Evolutionary conservation across 2,329 filamentous ascomycete genomes (phyloP).

Genomic region (Aspergillus uvarum): DNA sequence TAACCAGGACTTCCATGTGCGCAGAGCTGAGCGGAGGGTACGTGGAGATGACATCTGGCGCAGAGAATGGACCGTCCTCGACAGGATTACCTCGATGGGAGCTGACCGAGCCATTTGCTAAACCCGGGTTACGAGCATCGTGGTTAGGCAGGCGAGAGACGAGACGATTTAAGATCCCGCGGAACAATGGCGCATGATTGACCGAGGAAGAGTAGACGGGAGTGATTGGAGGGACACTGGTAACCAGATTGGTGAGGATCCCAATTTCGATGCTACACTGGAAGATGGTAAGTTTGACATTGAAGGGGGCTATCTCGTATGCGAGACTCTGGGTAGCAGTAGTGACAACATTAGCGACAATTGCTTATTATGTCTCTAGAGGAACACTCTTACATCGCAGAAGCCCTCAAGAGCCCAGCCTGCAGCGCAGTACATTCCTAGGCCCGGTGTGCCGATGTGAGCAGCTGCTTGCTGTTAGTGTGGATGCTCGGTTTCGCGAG

Average conservation of each 20-base stretch:
- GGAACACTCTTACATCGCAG: slow-evolving; percentile 64
- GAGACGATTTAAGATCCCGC: slow-evolving; percentile 78
- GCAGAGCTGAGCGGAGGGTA: slow-evolving; percentile 71
- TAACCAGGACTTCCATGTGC: slow-evolving; percentile 71
- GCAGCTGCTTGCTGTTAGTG: slow-evolving; percentile 54
- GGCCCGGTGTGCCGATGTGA: slow-evolving; percentile 86
- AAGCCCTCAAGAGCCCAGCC: slow-evolving; percentile 96
- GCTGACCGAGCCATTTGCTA: slow-evolving; percentile 15
- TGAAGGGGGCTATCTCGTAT: slow-evolving; percentile 95
- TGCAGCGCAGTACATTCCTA: slow-evolving; percentile 86
- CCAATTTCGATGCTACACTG: slow-evolving; percentile 93
- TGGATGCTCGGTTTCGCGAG: too few relatives aligned
- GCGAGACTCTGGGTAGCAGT: slow-evolving; percentile 63
- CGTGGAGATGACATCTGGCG: slow-evolving; percentile 58
- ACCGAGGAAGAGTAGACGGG: slow-evolving; percentile 65
- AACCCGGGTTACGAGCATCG: slow-evolving; percentile 9
- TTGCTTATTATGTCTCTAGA: not conserved
- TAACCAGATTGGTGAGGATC: slow-evolving; percentile 81
- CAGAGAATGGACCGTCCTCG: slow-evolving; percentile 39
- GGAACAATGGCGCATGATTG: slow-evolving; percentile 75
- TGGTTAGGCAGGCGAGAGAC: slow-evolving; percentile 70
- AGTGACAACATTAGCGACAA: slow-evolving; percentile 11
- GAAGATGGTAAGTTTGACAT: slow-evolving; percentile 92
- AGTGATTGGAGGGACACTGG: slow-evolving; percentile 74
- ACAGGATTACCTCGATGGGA: slow-evolving; percentile 24